A percentile compares a stretch with the other conserved stretches of the same genome.
phyloP scores from a whole-genome alignment of 345 rosid genomes.

The Populus alba region DNA sequence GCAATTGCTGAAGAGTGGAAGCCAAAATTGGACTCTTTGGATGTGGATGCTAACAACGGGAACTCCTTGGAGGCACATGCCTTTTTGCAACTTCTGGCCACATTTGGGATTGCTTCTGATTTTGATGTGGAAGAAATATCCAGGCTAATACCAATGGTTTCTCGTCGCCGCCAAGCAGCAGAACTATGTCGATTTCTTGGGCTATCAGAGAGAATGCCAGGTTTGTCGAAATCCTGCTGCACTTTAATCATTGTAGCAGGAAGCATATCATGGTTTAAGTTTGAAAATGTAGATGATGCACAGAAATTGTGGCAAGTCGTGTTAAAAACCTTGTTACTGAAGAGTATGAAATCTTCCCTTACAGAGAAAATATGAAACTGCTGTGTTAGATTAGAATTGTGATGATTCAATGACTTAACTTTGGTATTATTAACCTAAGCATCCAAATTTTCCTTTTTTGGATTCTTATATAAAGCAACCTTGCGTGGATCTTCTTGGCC shows the following conservation, averaged over 20 bases:
- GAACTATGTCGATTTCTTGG: slow-evolving; percentile 90
- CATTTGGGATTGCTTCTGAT: slow-evolving; percentile 79
- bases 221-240: slow-evolving; percentile 38
- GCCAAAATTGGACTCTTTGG: slow-evolving; percentile 73
- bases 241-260: neutral
- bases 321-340: neutral
- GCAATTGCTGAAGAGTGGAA: slow-evolving; percentile 85
- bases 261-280: neutral
- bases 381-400: neutral
- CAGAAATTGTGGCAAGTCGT: neutral
- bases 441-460: neutral
- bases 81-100: slow-evolving; percentile 86
- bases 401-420: neutral
- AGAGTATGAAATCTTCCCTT: neutral
- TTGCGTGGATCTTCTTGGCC: neutral
- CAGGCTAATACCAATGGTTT: slow-evolving; percentile 91
- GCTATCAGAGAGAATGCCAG: slow-evolving; percentile 88
- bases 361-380: neutral
- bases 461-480: neutral
- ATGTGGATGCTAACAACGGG: slow-evolving; percentile 83
- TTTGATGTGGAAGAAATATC: slow-evolving; percentile 66
- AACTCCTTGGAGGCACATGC: slow-evolving; percentile 99
- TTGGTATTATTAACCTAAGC: neutral
- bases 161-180: slow-evolving; percentile 98
- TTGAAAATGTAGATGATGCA: neutral